phyloP scores from a whole-genome alignment of 345 rosid genomes.

The Balakata baccata region DNA sequence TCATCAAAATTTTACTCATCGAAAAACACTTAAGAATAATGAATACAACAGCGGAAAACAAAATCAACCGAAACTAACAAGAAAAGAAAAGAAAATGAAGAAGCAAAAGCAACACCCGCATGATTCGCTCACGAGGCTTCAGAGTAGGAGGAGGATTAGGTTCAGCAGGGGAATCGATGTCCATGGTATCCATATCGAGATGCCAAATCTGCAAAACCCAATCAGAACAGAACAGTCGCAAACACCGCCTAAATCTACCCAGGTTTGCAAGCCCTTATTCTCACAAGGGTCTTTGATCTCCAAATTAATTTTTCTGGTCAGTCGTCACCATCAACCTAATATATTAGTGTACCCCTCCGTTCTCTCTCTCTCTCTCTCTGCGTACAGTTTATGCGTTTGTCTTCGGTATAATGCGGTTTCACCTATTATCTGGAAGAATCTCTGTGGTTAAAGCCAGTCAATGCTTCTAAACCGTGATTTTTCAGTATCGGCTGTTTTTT shows the following conservation, averaged over 20 bases:
- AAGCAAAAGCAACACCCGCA: slow-evolving; percentile 36
- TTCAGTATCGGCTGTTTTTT: neutral
- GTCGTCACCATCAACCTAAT: no score
- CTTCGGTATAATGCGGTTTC: neutral
- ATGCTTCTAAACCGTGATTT: neutral
- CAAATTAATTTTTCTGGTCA: neutral
- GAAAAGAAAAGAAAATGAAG: neutral
- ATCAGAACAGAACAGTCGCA: slow-evolving; percentile 43
- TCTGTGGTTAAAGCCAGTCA: neutral
- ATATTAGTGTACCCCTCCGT: neutral
- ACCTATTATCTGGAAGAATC: neutral
- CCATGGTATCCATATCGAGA: slow-evolving; percentile 45
- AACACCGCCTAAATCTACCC: slow-evolving; percentile 56
- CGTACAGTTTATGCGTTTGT: neutral
- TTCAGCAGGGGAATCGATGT: slow-evolving; percentile 49
- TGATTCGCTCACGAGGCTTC: slow-evolving; percentile 48
- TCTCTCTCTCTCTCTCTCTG: neutral
- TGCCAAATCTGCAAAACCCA: slow-evolving; percentile 42
- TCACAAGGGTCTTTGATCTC: neutral
- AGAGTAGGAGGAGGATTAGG: slow-evolving; percentile 24
- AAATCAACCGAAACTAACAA: neutral
- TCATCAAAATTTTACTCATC: neutral
- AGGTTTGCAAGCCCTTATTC: slow-evolving; percentile 32
- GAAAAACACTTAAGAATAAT: neutral
- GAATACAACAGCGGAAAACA: neutral